Evolutionary conservation across 352 stramenopile species (phyloP), one percentile per base, ranked within the genome.

Genomic region (Phytophthora niederhauseri): DNA sequence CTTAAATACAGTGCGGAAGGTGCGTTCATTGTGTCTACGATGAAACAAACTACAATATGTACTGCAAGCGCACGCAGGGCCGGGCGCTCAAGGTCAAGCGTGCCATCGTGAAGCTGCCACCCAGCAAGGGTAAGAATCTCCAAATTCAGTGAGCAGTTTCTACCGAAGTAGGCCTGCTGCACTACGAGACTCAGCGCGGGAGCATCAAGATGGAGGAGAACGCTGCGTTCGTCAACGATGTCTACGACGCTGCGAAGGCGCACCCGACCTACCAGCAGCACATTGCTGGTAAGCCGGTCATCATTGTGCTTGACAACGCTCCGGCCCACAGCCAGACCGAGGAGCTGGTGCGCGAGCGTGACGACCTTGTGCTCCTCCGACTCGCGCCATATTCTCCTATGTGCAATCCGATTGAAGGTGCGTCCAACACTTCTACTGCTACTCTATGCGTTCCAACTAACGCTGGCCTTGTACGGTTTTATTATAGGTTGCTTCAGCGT

Each of bases 371-470:
- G 2, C 38, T 65, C 7, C 56, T 70, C 3, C 48, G 49, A 0
- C 17, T 70, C 1, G 64, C 15, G 0, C 34, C 49, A 12, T 70
- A 70, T n/a, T 56, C 43, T n/a, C 56, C 64, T 31, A 31, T 31
- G 28, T 64, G 54, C 46, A 69, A 69, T 31, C 46, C 54, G 2
- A 69, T 69, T 24, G 62, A 64, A 51, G 51, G 51, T 57, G 14
- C 17, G 26, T 36, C 19, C 12, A 20, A 1, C 30, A 6, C 22
- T n/a, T 26, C 24, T 26, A 26, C 3, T 26, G 22, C 22, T 26
- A 8, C 14, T 8, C 24, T 22, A 31, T 54, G 28, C 1, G 38
- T 6, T 46, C 38, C n/a, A 20, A 31, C 48, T 38, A 54, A 31
- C 9, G 19, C 4, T 31, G 6, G 28, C 3, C 6, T 31, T 31